Evolutionary conservation across 1,284 basidiomycete species (phyloP), one percentile per base, ranked within the genome.

Genomic region (Apiotrichum montevideense): DNA sequence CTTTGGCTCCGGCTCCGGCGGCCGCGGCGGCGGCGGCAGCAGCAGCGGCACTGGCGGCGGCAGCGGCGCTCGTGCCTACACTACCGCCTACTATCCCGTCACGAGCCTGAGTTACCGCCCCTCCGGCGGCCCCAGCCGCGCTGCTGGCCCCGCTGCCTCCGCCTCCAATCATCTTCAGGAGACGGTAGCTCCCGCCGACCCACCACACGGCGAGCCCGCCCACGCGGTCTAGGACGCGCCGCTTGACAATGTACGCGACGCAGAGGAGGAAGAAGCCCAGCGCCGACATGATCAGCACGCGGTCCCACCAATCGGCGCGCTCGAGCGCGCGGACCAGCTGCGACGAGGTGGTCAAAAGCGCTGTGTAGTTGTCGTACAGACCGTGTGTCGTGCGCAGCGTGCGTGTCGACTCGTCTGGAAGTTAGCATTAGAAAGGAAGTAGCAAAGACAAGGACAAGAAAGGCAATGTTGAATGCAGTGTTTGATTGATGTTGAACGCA

Each of bases 291-390:
- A 97, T 86, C 61, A 95, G 78, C 39, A 93, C 73, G 6, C 91
- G 86, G 78, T 97, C 92, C n/a, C 93, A 79, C 84, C 88, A 87
- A 79, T 96, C 91, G 6, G 90, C 85, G 59, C 86, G 85, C 75
- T 94, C 87, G 46, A 97, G 84, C 0, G 86, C 85, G 14, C 86
- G 87, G 63, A 96, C 85, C 58, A 96, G 83, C 41, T 86, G 82
- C 67, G 87, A 86, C 1, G 90, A 93, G 33, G 87, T 85, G 51
- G 80, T 79, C 70, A 96, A 84, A 55, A 96, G 76, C 51, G 81
- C 80, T 40, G 82, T 82, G 63, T 96, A 85, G 11, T 81, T 81
- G 68, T 90, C 87, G 68, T 96, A 91, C n/a, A 86, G 83, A 9
- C 81, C 76, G 0, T 87, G 87, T 0, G 92, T 86, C 3, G 86